Percentiles rank a stretch among this genome's conserved stretches.
Evolutionary conservation across 805 yeast genomes (phyloP).

Genomic region (Osmozyma mogii): DNA sequence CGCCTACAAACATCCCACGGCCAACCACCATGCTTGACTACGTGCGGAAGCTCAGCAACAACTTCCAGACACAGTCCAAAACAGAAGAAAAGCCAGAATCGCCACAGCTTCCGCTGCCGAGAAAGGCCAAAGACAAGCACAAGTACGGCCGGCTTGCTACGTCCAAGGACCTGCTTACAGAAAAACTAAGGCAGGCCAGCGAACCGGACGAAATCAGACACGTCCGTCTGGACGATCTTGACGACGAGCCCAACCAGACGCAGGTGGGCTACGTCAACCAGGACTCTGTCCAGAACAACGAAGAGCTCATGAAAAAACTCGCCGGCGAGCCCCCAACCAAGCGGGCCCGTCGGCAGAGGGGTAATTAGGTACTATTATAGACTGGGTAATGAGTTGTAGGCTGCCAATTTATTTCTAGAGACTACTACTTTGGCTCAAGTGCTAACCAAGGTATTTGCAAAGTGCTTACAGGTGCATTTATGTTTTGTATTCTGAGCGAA

Average conservation of each 20-base stretch:
- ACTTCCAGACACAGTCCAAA: slow-evolving; percentile 2
- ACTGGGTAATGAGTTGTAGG: too few species aligned
- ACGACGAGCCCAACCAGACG: slow-evolving; percentile 3
- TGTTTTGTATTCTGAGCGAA: too few species aligned
- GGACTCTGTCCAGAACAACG: slow-evolving; percentile 6
- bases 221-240: slow-evolving; percentile 4
- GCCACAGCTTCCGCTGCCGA: slow-evolving; percentile 47
- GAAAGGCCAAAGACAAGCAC: slow-evolving; percentile 33
- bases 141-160: slow-evolving; percentile 44
- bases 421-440: too few species aligned
- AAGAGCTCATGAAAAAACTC: slow-evolving; percentile 10
- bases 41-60: slow-evolving; percentile 1
- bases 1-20: slow-evolving; percentile 28
- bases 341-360: too few species aligned
- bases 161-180: slow-evolving; percentile 11
- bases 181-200: slow-evolving; percentile 7
- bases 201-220: slow-evolving; percentile 2
- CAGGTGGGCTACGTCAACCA: slow-evolving; percentile 13
- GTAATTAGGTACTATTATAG: too few species aligned
- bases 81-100: slow-evolving; percentile 17
- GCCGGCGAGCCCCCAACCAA: too few species aligned
- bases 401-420: too few species aligned
- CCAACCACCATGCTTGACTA: slow-evolving; percentile 17
- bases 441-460: too few species aligned
- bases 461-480: too few species aligned